phyloP scores from a whole-genome alignment of 108 stramenopile genomes.

The Nitzschia sp. region DNA sequence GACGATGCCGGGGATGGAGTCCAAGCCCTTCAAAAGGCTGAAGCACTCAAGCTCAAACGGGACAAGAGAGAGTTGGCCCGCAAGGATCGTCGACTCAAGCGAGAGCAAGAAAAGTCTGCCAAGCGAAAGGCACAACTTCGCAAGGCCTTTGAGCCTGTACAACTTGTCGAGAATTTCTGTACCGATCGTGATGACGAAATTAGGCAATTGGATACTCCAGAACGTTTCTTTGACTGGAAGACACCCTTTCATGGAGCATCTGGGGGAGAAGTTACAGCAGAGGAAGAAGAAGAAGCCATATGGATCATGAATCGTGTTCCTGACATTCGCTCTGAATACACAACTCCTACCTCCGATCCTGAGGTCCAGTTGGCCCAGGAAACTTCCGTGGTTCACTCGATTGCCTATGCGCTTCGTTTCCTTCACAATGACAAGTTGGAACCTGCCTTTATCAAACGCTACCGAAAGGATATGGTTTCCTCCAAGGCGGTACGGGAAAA shows the following conservation, averaged over 20 bases:
- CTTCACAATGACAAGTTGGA: conserved; percentile 79
- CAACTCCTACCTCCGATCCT: conserved; percentile 40
- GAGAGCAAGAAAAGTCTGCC: conserved; percentile 46
- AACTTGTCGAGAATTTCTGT: conserved; percentile 87
- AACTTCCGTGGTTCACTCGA: conserved; percentile 58
- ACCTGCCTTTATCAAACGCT: conserved; percentile 79
- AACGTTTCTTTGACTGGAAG: conserved; percentile 83
- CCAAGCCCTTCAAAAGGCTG: conserved; percentile 57
- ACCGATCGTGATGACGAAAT: conserved; percentile 89
- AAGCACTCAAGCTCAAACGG: conserved; percentile 72
- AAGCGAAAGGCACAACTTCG: conserved; percentile 76
- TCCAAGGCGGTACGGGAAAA: conserved; percentile 70
- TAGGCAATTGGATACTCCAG: conserved; percentile 67
- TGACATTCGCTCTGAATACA: conserved; percentile 60
- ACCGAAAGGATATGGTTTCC: conserved; percentile 71
- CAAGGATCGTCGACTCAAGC: conserved; percentile 55
- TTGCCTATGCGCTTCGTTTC: conserved; percentile 66
- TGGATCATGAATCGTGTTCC: conserved; percentile 83
- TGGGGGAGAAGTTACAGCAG: conserved; percentile 47
- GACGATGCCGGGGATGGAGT: conserved; percentile 53
- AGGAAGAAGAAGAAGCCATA: conserved; percentile 73
- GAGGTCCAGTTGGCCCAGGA: conserved; percentile 52
- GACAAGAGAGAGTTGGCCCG: conserved; percentile 66
- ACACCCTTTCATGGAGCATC: conserved; percentile 42
- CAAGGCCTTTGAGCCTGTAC: conserved; percentile 84